phyloP scores from a whole-genome alignment of 176 grass and related monocot genomes.

The Aegilops sharonensis region DNA sequence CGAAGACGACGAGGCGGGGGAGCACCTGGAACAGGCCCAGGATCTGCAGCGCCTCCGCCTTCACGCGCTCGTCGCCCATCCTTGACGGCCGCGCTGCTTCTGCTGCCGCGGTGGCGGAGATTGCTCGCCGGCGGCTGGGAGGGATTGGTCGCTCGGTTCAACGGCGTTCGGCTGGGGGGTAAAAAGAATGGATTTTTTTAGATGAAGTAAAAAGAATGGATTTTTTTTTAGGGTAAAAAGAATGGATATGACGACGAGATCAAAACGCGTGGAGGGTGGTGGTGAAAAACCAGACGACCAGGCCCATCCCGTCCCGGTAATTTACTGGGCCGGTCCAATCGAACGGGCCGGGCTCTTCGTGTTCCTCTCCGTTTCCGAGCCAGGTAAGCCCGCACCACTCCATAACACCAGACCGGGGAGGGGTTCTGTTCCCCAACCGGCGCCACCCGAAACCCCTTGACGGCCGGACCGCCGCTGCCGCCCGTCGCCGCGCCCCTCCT shows the following conservation, averaged over 20 bases:
- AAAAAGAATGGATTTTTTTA: background rate
- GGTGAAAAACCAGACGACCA: background rate
- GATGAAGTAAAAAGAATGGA: too few species aligned
- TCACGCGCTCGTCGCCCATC: constrained; percentile 70
- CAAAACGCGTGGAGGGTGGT: background rate
- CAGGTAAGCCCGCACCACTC: background rate
- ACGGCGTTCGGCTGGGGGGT: background rate
- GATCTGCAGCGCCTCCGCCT: constrained; percentile 77
- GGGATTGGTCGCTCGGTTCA: background rate
- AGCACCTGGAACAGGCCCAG: constrained; percentile 66
- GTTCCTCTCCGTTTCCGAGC: background rate
- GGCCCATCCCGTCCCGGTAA: background rate
- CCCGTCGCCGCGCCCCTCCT: background rate
- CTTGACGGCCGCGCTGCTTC: background rate
- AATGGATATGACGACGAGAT: background rate
- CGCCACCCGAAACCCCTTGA: background rate
- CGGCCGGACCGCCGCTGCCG: background rate
- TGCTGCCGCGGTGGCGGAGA: background rate
- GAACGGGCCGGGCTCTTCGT: background rate
- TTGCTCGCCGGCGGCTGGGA: background rate
- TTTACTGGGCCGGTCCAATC: background rate
- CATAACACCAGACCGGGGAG: background rate
- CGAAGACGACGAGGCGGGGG: constrained; percentile 90
- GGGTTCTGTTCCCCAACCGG: background rate
- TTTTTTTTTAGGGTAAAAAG: background rate